phyloP scores from a whole-genome alignment of 352 stramenopile genomes.

The Pythium biforme region DNA sequence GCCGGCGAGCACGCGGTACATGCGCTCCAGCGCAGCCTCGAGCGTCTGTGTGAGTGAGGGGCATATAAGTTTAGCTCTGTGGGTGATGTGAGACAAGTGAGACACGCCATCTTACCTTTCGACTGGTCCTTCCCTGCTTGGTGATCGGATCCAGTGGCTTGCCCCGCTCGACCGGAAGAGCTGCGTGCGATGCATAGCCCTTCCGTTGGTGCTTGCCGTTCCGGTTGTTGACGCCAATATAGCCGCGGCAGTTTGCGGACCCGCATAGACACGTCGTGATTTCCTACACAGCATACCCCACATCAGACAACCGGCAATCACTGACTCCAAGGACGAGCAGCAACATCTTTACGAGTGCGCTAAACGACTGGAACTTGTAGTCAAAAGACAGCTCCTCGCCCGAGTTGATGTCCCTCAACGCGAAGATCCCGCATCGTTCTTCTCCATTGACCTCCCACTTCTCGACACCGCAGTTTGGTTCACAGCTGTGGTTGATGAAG shows the following conservation, averaged over 20 bases:
- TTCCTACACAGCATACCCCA: slow-evolving; percentile 34
- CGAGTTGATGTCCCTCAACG: slow-evolving; percentile 79
- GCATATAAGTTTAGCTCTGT: neutral
- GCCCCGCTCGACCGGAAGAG: neutral
- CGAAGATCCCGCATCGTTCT: slow-evolving; percentile 96
- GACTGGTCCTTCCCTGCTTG: slow-evolving; percentile 19
- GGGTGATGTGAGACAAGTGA: neutral
- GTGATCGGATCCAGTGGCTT: slow-evolving; percentile 27
- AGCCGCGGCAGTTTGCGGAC: slow-evolving; percentile 57
- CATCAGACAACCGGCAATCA: slow-evolving; percentile 17
- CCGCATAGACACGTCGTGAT: slow-evolving; percentile 71
- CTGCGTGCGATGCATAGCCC: slow-evolving; percentile 20
- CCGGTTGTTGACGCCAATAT: slow-evolving; percentile 74
- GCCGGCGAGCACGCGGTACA: slow-evolving; percentile 38
- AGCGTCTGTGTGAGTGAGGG: slow-evolving; percentile 38
- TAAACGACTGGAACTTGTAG: slow-evolving; percentile 91
- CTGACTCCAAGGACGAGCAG: neutral
- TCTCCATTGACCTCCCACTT: slow-evolving; percentile 93
- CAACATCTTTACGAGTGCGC: slow-evolving; percentile 31
- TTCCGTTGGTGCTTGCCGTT: slow-evolving; percentile 31
- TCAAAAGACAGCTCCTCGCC: slow-evolving; percentile 95
- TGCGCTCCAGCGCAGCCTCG: slow-evolving; percentile 58
- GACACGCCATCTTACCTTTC: slow-evolving; percentile 18
- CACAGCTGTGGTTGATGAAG: slow-evolving; percentile 96
- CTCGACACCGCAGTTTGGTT: slow-evolving; percentile 93